phyloP scores from a whole-genome alignment of 169 alveolate species.

The Eimeria maxima region DNA sequence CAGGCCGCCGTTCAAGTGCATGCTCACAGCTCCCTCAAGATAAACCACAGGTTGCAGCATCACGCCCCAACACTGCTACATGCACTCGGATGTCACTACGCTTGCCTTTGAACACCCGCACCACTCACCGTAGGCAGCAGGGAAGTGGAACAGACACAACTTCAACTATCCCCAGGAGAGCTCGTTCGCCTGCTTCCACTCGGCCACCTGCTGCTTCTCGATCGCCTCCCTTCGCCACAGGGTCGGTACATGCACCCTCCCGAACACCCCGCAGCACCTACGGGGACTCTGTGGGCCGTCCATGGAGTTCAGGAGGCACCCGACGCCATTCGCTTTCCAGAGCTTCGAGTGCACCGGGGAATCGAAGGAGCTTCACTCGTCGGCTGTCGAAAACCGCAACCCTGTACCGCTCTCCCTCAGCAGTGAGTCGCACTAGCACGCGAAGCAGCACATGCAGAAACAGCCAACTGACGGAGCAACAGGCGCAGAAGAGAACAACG shows the following conservation, averaged over 20 bases:
- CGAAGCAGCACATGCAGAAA: slow-evolving; percentile 62
- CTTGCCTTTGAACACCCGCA: not conserved
- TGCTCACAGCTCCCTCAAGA: not conserved
- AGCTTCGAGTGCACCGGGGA: slow-evolving; percentile 28
- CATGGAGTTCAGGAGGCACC: not conserved
- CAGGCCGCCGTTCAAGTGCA: not conserved
- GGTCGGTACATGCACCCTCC: slow-evolving; percentile 64
- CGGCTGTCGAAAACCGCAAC: not conserved
- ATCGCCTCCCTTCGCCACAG: slow-evolving; percentile 70
- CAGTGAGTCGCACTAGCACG: slow-evolving; percentile 55
- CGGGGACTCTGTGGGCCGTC: slow-evolving; percentile 65
- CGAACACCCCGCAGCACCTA: slow-evolving; percentile 79
- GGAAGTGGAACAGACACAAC: not conserved
- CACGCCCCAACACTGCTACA: not conserved
- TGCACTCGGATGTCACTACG: not conserved
- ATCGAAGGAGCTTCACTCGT: not conserved
- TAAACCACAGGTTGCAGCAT: not conserved
- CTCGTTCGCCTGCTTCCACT: not conserved
- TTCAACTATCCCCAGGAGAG: not conserved
- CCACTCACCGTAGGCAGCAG: not conserved
- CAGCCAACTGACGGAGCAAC: not conserved
- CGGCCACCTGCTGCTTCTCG: not conserved
- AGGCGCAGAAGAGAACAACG: not conserved
- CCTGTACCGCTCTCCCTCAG: slow-evolving; percentile 13
- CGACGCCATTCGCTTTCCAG: not conserved